Evolutionary conservation across 176 grass and related monocot genomes (phyloP), one percentile per base, ranked within the genome.

Genomic region (Oryza glumipatula): DNA sequence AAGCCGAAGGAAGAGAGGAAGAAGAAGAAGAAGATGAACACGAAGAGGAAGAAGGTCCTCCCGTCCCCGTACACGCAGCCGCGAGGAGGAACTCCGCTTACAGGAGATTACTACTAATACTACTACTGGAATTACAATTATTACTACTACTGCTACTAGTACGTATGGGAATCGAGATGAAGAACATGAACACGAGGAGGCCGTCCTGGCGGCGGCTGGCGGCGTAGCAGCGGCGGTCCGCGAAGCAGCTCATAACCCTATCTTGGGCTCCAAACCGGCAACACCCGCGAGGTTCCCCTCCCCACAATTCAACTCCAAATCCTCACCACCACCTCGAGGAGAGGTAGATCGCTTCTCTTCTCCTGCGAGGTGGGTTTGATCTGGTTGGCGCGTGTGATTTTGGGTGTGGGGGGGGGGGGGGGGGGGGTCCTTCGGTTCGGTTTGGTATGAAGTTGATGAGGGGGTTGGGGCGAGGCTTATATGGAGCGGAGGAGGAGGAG

Each of bases 171-270:
- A 91, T 91, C 39, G 89, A 87, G 85, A 87, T 74, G 85, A 80
- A 91, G 89, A 91, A 87, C 76, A 91, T 76, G 81, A 91, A 87
- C 80, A 91, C 85, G 76, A 91, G 89, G 80, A 91, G 89, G 70
- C 89, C 89, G 85, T 91, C 89, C 89, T 91, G 89, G 76, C 71
- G 89, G 89, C 80, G 89, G 89, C 80, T 78, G 30, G 66, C 64
- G 89, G 80, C 80, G 68, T 80, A 80, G 85, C 70, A 76, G 80
- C 81, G 76, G 89, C 85, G 85, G 85, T 76, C 71, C 80, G 80
- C 81, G 17, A 80, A 86, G 41, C 89, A 87, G 89, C 80, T 84
- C 85, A 91, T 91, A 70, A 71, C 80, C 70, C 76, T 77, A 24
- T 11, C 78, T 84, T 32, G 30, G 74, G 80, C 89, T 91, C 89